These are phyloP conservation scores for Lycium barbarum DNA, from an alignment of 257 asterid genomes.

Conservation along the genomic window DNA sequence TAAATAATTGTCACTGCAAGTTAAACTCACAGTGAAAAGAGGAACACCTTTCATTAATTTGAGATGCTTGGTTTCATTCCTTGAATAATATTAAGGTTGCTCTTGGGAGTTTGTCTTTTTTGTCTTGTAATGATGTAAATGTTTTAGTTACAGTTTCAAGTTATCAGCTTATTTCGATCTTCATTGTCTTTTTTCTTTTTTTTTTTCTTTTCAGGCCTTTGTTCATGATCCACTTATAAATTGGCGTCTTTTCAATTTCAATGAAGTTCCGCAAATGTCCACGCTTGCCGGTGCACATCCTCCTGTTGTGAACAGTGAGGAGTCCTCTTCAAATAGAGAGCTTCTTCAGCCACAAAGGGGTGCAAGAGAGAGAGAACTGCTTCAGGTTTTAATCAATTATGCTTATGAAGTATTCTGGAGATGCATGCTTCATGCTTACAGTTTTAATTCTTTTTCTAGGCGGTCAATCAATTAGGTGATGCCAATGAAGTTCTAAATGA, in stretches of 20 bases:
- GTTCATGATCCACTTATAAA: constrained; percentile 98
- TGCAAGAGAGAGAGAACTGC: constrained; percentile 92
- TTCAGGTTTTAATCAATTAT: constrained; percentile 60
- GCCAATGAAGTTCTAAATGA: constrained; percentile 98
- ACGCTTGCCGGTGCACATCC: constrained; percentile 69
- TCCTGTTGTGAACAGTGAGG: constrained; percentile 69
- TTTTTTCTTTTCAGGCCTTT: constrained; percentile 70
- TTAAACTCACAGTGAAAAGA: constrained; percentile 11
- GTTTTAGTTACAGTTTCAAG: not conserved
- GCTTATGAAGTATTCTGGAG: not conserved
- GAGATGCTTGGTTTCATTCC: constrained; percentile 26
- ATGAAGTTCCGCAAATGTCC: constrained; percentile 93
- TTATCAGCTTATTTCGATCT: not conserved
- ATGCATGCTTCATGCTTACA: constrained; percentile 26
- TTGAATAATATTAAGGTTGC: constrained; percentile 6
- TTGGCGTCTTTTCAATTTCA: constrained; percentile 99
- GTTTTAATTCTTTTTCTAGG: constrained; percentile 51
- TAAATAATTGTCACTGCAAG: constrained; percentile 17
- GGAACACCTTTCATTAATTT: not conserved
- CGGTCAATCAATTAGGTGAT: constrained; percentile 95
- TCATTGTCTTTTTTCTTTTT: not conserved
- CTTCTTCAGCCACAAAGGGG: constrained; percentile 86
- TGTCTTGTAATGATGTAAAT: constrained; percentile 25
- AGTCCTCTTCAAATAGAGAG: constrained; percentile 64
- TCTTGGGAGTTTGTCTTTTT: not conserved